Evolutionary conservation across 2,329 filamentous ascomycete species (phyloP), one percentile per base, ranked within the genome.

Genomic region (Trichophyton benhamiae): DNA sequence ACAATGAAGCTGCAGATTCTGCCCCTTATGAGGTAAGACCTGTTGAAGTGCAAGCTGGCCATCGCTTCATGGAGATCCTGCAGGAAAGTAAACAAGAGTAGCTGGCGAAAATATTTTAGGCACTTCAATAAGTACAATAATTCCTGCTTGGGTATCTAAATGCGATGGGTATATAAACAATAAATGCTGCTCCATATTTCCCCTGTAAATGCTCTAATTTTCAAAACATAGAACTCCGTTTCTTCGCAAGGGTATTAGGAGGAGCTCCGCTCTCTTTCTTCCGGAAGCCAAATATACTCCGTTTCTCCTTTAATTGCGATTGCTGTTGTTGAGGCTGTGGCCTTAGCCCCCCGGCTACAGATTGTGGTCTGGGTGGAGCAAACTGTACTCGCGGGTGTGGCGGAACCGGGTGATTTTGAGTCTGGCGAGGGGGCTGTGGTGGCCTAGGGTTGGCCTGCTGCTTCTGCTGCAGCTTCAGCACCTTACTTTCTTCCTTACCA

Each of bases 181-280:
- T 33, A 17, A 59, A 27, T 27, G 11, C 41, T 7, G 36, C 38
- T n/a, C 8, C 20, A n/a, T 25, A 27, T 25, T 49, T 33, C n/a
- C 9, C 30, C 11, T 22, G 33, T 9, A 55, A 55, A 36, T n/a
- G 15, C 15, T 36, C 5, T 33, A 8, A 41, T 3, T 15, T 15
- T 61, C 46, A 66, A 58, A 78, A 78, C 68, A 78, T 75, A 38
- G 76, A 76, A 68, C 76, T 78, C 66, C 73, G 70, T 69, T 79
- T 78, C 67, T 76, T 78, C 49, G 68, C 66, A 57, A 78, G 62
- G 61, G 73, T 75, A 33, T 67, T 69, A 8, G 66, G 63, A 20
- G 71, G 69, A 48, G 13, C n/a, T 5, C 17, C 36, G 13, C 30
- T 25, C 20, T 72, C 70, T 9, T 68, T 68, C 38, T 71, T 69